Base-by-base conservation (phyloP, 352 stramenopile genomes). In the Phytophthora citricola region DNA sequence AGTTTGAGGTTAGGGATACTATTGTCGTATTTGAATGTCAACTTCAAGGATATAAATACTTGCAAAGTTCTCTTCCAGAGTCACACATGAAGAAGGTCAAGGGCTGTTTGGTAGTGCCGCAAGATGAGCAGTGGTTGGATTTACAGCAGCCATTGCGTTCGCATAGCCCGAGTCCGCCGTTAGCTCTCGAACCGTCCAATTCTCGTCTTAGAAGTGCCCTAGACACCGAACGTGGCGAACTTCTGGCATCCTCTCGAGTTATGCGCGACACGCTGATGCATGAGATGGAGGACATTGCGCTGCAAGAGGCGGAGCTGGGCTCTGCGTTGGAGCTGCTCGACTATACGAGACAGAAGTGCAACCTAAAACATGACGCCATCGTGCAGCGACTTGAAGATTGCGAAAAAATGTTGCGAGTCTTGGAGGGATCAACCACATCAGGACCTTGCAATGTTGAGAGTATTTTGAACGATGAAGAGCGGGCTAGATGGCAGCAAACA, bases 251-350 rank as follows among this genome's bases (percentile, higher is more conserved):
- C 0, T 79, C 66, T 32, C 69, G 83, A 31, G 70, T 91, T 36
- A 62, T 62, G 44, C 63, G 79, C 12, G 80, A 91, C 57, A 73
- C 81, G 24, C 66, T 91, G 32, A 83, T 88, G 77, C 79, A 73
- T 55, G 65, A 76, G 43, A 84, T 91, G 76, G 81, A 90, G 39
- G 58, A 78, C 6, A 62, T 92, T 24, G 76, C 87, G 41, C 60
- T 92, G 20, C 81, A 88, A 44, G 83, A 90, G 44, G 79, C 81
- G 1, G 81, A 92, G 31, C 59, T 90, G 11, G 66, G 71, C 45
- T 88, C 83, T 0, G 77, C 77, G 2, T 75, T 90, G 29, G 83
- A 92, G 52, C 58, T 81, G 36, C 78, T 90, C 12, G 83, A 88
- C 49, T 89, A 83, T 56, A 87, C 73, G 31, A 73, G 73, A 5